Conservation (phyloP, 1,284 basidiomycete species). For the Golubevia pallescens region DNA sequence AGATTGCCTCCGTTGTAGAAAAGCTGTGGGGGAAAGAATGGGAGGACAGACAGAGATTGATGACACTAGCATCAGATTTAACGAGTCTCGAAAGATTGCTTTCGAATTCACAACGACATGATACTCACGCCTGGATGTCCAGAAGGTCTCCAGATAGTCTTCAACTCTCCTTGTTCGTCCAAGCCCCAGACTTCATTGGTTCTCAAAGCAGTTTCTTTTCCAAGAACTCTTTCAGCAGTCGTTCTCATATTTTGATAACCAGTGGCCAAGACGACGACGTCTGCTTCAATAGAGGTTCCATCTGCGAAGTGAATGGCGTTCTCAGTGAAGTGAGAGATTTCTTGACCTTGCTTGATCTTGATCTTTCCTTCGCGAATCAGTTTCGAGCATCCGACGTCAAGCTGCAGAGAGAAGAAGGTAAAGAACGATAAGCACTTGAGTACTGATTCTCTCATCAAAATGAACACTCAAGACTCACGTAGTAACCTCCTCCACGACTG, state of each 20-base stretch:
- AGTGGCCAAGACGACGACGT: constrained; percentile 57
- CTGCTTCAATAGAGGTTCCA: constrained; percentile 17
- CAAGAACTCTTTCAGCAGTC: constrained; percentile 11
- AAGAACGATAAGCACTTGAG: background rate
- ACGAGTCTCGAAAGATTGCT: too few relatives aligned
- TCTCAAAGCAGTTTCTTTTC: constrained; percentile 3
- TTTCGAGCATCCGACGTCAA: too few relatives aligned
- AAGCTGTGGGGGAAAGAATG: background rate
- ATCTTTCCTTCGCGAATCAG: too few relatives aligned
- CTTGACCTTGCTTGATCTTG: constrained; percentile 69
- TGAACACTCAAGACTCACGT: too few relatives aligned
- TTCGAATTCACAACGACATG: too few relatives aligned
- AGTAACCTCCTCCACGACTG: constrained; percentile 4
- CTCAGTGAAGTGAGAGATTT: constrained; percentile 14
- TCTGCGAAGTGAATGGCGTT: constrained; percentile 17
- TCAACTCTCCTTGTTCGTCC: constrained; percentile 16
- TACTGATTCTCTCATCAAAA: background rate
- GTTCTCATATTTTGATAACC: constrained; percentile 18
- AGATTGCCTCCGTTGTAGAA: constrained; percentile 14
- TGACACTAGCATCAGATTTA: too few relatives aligned
- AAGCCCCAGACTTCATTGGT: constrained; percentile 14
- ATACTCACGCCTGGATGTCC: constrained; percentile 4
- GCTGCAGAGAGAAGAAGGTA: constrained; percentile 39
- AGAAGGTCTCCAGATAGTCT: constrained; percentile 9
- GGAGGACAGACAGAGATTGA: too few relatives aligned